Conservation (phyloP, 768 basidiomycete genomes). For the Pleurotus ostreatus region DNA sequence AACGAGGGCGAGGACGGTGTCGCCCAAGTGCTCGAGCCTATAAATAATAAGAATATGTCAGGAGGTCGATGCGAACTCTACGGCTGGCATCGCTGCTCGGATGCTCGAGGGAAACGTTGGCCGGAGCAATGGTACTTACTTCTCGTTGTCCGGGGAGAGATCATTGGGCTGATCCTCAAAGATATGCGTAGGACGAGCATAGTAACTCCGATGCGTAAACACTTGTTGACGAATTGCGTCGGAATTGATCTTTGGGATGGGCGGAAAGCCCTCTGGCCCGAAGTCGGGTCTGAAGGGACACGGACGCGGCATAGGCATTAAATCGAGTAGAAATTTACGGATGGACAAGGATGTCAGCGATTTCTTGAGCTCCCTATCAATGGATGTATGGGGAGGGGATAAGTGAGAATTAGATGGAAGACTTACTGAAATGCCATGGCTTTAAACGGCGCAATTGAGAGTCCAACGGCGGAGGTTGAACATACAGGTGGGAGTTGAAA, state of each 20-base stretch:
- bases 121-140: constrained; percentile 34
- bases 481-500: background rate
- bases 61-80: constrained; percentile 4
- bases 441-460: constrained; percentile 5
- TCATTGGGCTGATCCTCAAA: constrained; percentile 75
- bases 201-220: constrained; percentile 74
- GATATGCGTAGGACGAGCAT: constrained; percentile 64
- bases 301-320: background rate
- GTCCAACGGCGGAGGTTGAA: constrained; percentile 6
- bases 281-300: constrained; percentile 36
- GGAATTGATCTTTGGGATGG: constrained; percentile 53
- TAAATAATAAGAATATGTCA: constrained; percentile 1
- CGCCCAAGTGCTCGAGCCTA: constrained; percentile 77
- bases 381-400: background rate
- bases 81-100: background rate
- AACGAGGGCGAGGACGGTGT: constrained; percentile 64
- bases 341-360: background rate
- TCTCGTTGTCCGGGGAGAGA: constrained; percentile 79
- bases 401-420: constrained; percentile 1
- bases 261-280: constrained; percentile 41
- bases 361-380: background rate
- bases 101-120: background rate
- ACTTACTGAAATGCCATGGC: constrained; percentile 5
- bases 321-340: background rate
- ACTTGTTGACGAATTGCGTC: constrained; percentile 46